Base-by-base conservation (phyloP, 345 rosid genomes). In the Litchi chinensis region DNA sequence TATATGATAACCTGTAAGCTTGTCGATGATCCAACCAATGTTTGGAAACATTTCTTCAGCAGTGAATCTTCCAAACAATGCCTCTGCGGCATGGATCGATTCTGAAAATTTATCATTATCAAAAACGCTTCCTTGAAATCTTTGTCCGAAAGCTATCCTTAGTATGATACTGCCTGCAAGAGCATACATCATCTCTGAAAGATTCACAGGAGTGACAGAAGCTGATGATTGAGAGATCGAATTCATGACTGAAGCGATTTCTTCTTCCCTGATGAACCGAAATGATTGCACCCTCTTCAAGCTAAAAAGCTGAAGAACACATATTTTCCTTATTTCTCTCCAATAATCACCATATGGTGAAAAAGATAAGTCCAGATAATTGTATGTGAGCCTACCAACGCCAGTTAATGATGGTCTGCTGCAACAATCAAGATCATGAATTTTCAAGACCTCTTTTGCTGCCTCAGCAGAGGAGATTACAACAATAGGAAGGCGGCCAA, bases 301-400 rank as follows among this genome's bases (percentile, higher is more conserved):
- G 75, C 70, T 81, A 22, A 86, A 79, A 44, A 84, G 75, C 75
- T 86, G 81, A 6, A 16, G 24, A n/a, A 81, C 82, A 63, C 86
- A 81, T 8, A 81, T 52, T 67, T 65, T 88, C 75, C 86, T 75
- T 57, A 83, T 4, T 40, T 83, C 79, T 79, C 83, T 75, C 57
- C 68, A 79, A 6, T 76, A 72, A 71, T 79, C 77, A 11, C 70
- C 73, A 5, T 79, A 76, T 15, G 86, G 73, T 32, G 84, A 79
- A 41, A 80, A 81, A 67, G 76, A 80, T 16, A 83, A 12, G 64
- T 88, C 91, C 10, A 37, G 50, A 56, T 68, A 79, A 46, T 85
- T 81, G 71, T 83, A 79, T 15, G 91, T 83, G 43, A 85, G 81
- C 48, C 72, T 83, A 65, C 76, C 63, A 26, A 77, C 5, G 6